A percentile compares a stretch with the other conserved stretches of the same genome.
These are phyloP conservation scores for Aegilops bicornis DNA, from an alignment of 176 grass and related monocot genomes.

Conservation along the genomic window DNA sequence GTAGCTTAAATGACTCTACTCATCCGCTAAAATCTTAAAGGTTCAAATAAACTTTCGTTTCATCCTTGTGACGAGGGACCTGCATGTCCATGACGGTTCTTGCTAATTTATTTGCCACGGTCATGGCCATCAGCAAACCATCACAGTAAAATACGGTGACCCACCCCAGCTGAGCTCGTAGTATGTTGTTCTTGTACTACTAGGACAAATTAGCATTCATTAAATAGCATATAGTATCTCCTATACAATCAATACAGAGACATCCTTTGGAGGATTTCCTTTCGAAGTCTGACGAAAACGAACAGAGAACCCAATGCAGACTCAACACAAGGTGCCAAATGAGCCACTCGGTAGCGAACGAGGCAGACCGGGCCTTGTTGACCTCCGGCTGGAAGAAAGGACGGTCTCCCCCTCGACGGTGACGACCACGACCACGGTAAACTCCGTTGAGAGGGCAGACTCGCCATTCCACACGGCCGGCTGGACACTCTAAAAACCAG, in stretches of 20 bases:
- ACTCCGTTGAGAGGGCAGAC: background rate
- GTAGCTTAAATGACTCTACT: too few relatives aligned
- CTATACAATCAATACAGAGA: background rate
- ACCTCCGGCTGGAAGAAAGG: background rate
- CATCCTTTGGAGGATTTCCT: background rate
- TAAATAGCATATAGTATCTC: background rate
- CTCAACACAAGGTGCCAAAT: background rate
- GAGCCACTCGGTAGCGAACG: background rate
- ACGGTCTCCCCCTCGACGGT: background rate
- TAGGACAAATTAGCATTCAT: too few relatives aligned
- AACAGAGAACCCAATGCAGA: slow-evolving; percentile 7
- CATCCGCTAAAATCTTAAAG: too few relatives aligned
- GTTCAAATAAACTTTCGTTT: too few relatives aligned
- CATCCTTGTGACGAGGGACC: too few relatives aligned
- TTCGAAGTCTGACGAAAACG: background rate
- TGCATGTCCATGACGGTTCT: too few relatives aligned
- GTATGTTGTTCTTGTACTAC: too few relatives aligned
- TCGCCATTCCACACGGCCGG: slow-evolving; percentile 21
- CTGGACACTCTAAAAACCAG: slow-evolving; percentile 15
- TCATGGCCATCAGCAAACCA: too few relatives aligned
- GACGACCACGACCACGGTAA: slow-evolving; percentile 24
- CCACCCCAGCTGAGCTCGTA: too few relatives aligned
- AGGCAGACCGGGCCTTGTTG: background rate
- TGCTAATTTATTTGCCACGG: too few relatives aligned
- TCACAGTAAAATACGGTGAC: too few relatives aligned